These are phyloP conservation scores for Phylloporus sp. DNA, from an alignment of 768 basidiomycete species.

Conservation along the genomic window DNA sequence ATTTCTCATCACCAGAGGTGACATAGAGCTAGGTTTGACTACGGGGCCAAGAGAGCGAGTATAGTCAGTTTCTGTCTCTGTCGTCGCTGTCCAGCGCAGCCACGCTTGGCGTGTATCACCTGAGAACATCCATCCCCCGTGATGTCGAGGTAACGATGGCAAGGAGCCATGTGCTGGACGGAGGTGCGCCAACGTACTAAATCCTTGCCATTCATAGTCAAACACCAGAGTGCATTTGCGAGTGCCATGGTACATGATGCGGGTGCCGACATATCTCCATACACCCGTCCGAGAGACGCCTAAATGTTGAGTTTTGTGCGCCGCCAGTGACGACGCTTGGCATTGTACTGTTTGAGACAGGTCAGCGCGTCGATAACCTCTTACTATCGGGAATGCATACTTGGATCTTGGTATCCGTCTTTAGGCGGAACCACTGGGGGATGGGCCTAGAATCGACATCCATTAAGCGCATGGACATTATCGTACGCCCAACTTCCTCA, in stretches of 20 bases:
- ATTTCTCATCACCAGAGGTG: too few species aligned
- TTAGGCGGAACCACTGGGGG: constrained; percentile 98
- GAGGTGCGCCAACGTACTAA: too few species aligned
- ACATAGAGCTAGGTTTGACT: too few species aligned
- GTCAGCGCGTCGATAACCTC: background rate
- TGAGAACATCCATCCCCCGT: too few species aligned
- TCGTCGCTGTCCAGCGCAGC: too few species aligned
- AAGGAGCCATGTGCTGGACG: too few species aligned
- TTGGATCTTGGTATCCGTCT: constrained; percentile 94
- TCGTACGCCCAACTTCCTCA: constrained; percentile 32
- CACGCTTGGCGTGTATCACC: too few species aligned
- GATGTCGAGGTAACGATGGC: too few species aligned
- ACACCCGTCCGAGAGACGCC: constrained; percentile 18
- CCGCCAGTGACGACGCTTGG: constrained; percentile 98
- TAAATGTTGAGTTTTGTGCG: constrained; percentile 98
- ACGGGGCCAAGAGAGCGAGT: too few species aligned
- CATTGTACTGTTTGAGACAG: constrained; percentile 62
- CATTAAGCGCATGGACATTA: background rate
- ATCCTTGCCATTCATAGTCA: too few species aligned
- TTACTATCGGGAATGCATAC: constrained; percentile 36
- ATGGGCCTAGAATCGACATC: constrained; percentile 64
- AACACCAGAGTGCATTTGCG: constrained; percentile 22
- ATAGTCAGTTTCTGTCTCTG: too few species aligned
- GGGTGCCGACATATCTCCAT: constrained; percentile 16
- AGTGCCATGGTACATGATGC: constrained; percentile 27